phyloP scores from a whole-genome alignment of 202 grass and related monocot genomes.

The Dendrocalamus latiflorus region DNA sequence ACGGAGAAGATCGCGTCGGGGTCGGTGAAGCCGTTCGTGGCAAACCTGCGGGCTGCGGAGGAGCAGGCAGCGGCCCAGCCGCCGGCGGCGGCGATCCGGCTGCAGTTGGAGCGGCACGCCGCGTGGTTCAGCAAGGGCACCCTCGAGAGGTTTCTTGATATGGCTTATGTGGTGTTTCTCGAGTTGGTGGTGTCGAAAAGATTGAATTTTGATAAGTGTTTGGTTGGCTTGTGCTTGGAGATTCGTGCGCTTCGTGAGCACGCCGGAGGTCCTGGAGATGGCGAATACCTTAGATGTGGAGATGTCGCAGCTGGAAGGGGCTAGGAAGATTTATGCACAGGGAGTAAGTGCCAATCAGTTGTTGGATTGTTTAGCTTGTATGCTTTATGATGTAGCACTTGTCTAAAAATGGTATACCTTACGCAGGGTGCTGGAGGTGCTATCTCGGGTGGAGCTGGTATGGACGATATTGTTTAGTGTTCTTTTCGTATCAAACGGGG shows the following conservation, averaged over 20 bases:
- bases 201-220: constrained; percentile 24
- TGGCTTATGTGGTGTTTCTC: background rate
- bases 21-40: constrained; percentile 80
- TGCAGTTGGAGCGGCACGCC: constrained; percentile 58
- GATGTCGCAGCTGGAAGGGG: constrained; percentile 93
- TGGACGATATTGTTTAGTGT: background rate
- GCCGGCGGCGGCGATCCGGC: constrained; percentile 40
- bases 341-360: constrained; percentile 43
- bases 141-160: constrained; percentile 73
- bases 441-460: constrained; percentile 54
- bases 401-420: constrained; percentile 29
- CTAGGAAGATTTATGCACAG: constrained; percentile 86
- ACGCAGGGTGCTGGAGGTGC: constrained; percentile 65
- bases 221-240: constrained; percentile 40
- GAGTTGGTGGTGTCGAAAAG: constrained; percentile 11
- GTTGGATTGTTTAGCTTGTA: background rate
- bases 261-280: constrained; percentile 89
- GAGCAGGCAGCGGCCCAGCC: constrained; percentile 57
- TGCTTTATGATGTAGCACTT: constrained; percentile 17
- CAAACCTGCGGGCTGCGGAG: constrained; percentile 79
- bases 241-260: constrained; percentile 95
- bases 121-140: constrained; percentile 96
- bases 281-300: constrained; percentile 73
- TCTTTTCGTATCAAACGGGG: background rate
- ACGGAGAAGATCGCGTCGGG: constrained; percentile 97